Conservation (phyloP, 352 stramenopile genomes). For the Phytophthora boehmeriae region DNA sequence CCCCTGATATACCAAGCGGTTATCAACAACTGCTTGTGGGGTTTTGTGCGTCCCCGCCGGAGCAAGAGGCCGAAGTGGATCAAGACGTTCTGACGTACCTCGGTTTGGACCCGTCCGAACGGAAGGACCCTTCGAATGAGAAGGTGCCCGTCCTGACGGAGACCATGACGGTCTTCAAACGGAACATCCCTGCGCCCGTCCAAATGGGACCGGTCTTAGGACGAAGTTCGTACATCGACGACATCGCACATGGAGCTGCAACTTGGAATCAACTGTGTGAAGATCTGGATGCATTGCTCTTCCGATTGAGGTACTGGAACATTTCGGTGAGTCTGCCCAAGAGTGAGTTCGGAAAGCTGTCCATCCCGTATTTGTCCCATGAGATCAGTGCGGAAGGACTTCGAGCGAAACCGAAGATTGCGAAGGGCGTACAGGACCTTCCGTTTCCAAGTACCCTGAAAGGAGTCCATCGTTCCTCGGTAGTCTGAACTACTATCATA, state of each 20-base stretch:
- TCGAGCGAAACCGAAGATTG: not conserved
- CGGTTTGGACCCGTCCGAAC: too few relatives aligned
- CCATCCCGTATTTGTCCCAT: constrained; percentile 20
- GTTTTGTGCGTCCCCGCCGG: not conserved
- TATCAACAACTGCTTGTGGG: too few relatives aligned
- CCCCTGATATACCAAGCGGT: too few relatives aligned
- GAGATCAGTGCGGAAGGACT: constrained; percentile 11
- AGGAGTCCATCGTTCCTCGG: too few relatives aligned
- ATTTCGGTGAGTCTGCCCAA: constrained; percentile 29
- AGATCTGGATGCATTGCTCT: constrained; percentile 12
- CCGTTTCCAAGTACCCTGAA: too few relatives aligned
- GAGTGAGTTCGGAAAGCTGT: constrained; percentile 21
- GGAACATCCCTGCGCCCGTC: not conserved
- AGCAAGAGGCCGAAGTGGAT: too few relatives aligned
- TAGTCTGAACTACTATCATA: too few relatives aligned
- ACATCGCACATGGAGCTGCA: constrained; percentile 12
- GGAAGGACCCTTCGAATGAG: too few relatives aligned
- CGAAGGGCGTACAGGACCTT: too few relatives aligned
- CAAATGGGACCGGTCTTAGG: constrained; percentile 1
- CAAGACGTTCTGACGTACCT: too few relatives aligned
- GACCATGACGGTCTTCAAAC: too few relatives aligned
- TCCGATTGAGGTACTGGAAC: constrained; percentile 17
- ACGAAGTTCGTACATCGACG: constrained; percentile 33
- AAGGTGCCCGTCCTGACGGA: too few relatives aligned
- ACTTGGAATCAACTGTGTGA: constrained; percentile 23